A percentile compares a stretch with the other conserved stretches of the same genome.
phyloP scores from a whole-genome alignment of 306 rosid species.

The Cicer chorassanicum region DNA sequence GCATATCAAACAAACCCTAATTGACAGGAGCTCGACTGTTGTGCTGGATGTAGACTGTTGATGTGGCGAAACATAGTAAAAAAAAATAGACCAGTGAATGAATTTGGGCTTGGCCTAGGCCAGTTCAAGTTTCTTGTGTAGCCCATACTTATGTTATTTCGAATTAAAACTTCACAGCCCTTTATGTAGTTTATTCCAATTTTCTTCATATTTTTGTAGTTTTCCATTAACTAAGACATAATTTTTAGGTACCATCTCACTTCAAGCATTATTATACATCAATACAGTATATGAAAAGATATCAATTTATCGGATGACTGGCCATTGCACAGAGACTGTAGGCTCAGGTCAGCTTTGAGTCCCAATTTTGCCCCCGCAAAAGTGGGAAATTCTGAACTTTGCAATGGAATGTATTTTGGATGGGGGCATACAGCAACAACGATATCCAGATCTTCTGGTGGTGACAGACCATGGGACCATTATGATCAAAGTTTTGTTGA shows the following conservation, averaged over 20 bases:
- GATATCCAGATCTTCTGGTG: slow-evolving; percentile 46
- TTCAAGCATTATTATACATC: slow-evolving; percentile 34
- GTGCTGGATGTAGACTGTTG: too few species aligned
- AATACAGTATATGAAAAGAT: slow-evolving; percentile 53
- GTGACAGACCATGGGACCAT: slow-evolving; percentile 51
- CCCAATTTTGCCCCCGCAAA: slow-evolving; percentile 29
- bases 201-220: not conserved
- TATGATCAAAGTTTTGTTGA: slow-evolving; percentile 47
- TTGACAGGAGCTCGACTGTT: too few species aligned
- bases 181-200: not conserved
- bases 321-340: slow-evolving; percentile 49
- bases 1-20: too few species aligned
- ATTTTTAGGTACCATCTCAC: slow-evolving; percentile 3
- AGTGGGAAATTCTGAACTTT: slow-evolving; percentile 44
- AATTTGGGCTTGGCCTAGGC: too few species aligned
- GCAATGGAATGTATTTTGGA: slow-evolving; percentile 42
- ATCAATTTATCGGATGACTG: slow-evolving; percentile 47
- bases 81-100: too few species aligned
- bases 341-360: slow-evolving; percentile 53
- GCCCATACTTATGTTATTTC: too few species aligned
- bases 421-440: slow-evolving; percentile 50
- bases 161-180: too few species aligned
- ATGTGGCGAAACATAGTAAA: too few species aligned
- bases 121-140: too few species aligned
- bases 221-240: slow-evolving; percentile 7